A percentile compares a stretch with the other conserved stretches of the same genome.
Conservation (phyloP, 768 basidiomycete species). For the Hygrophoropsis aurantiaca region DNA sequence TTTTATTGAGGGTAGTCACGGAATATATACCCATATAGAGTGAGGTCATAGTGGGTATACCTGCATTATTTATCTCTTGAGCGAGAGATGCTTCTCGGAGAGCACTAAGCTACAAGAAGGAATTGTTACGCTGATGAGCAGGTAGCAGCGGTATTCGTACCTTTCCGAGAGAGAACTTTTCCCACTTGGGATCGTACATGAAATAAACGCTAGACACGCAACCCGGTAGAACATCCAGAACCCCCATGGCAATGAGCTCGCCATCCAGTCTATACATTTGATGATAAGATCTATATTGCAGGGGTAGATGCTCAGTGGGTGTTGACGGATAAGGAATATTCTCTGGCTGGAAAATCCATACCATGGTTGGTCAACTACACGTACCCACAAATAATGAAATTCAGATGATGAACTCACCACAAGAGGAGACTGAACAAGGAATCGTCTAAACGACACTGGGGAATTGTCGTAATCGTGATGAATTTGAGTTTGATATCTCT, state of each 20-base stretch:
- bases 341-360: constrained; percentile 58
- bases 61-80: constrained; percentile 71
- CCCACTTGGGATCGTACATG: constrained; percentile 76
- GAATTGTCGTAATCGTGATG: constrained; percentile 66
- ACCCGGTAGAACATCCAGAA: constrained; percentile 85
- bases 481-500: constrained; percentile 74
- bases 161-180: constrained; percentile 76
- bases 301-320: constrained; percentile 61
- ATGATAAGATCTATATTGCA: constrained; percentile 89
- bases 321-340: constrained; percentile 56
- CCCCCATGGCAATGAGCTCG: constrained; percentile 78
- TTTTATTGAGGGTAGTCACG: no score
- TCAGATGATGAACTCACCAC: constrained; percentile 41
- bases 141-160: constrained; percentile 31
- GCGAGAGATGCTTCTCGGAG: constrained; percentile 78
- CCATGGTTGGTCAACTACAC: constrained; percentile 1
- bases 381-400: neutral
- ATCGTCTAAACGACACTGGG: constrained; percentile 58
- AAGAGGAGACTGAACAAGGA: constrained; percentile 80
- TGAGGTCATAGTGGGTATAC: constrained; percentile 58
- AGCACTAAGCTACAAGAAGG: constrained; percentile 87
- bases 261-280: constrained; percentile 85
- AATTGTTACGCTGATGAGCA: no score
- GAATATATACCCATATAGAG: constrained; percentile 80
- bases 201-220: constrained; percentile 90